Base-by-base conservation (phyloP, 495 filamentous ascomycete species). In the Aspergillus affinis region DNA sequence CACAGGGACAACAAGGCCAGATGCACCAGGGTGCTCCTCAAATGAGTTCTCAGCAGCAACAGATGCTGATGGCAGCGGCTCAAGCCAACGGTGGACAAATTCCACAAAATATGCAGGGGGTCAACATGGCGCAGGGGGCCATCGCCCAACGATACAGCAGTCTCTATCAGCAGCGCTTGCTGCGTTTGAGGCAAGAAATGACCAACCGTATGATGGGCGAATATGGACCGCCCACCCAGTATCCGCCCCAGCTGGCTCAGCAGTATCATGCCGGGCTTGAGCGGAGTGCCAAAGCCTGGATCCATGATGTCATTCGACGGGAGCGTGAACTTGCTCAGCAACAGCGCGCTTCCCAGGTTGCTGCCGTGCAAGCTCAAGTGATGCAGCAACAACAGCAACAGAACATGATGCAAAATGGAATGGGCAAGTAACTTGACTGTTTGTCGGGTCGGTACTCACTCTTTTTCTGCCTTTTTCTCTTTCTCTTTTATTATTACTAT, bases 341-440 rank as follows among this genome's bases (percentile, higher is more conserved):
- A 51, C 53, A 66, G 56, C 59, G 73, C 59, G 52, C 72, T 75
- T 45, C 75, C 65, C 59, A 72, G 51, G 30, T 73, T 77, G 6
- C 55, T 61, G 48, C 70, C 0, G 69, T 72, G 48, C 69, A 80
- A 51, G 75, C 72, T 52, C 76, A 78, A 54, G 69, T 66, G 29
- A 60, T 71, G 61, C 73, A 78, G 29, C 55, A 58, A 27, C 77
- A 82, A 58, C 78, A 77, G 54, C 71, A 75, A 29, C 76, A 79
- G 55, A 76, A 74, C 54, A 78, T 78, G 72, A 79, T 76, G 78
- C 75, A 78, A 44, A 76, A 76, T 60, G 76, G 75, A 21, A 77
- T 78, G 74, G 72, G 74, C 12, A 75, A 72, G 45, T 76, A 64
- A 41, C 23, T 54, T 48, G 47, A 59, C 49, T 46, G 50, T 26